These are phyloP conservation scores for Annulohypoxylon truncatum DNA, from an alignment of 2,329 filamentous ascomycete species.

Conservation along the genomic window DNA sequence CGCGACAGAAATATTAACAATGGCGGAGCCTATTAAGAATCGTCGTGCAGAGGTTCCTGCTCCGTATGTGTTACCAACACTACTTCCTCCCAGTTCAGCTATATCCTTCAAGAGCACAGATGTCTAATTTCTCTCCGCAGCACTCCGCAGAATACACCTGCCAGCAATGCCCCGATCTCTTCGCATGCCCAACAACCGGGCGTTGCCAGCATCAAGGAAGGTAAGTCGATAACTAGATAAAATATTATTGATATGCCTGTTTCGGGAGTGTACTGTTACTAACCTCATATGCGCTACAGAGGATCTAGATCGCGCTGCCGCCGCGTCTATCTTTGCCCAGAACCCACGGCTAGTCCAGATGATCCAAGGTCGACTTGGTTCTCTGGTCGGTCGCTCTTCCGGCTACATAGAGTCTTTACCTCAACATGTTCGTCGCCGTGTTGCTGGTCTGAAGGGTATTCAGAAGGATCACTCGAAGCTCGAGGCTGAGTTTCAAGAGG, in stretches of 20 bases:
- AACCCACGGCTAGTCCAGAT: conserved; percentile 95
- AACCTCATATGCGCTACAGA: conserved; percentile 66
- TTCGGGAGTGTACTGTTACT: conserved; percentile 38
- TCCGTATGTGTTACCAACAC: conserved; percentile 62
- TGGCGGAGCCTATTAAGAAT: conserved; percentile 74
- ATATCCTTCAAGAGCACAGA: conserved; percentile 39
- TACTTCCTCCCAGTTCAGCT: conserved; percentile 9
- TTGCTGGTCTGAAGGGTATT: conserved; percentile 95
- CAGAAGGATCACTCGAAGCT: conserved; percentile 99
- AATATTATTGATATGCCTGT: neutral
- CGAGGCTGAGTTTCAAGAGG: conserved; percentile 98
- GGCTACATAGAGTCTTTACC: conserved; percentile 98
- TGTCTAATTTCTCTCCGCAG: conserved; percentile 65
- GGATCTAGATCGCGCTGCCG: conserved; percentile 86
- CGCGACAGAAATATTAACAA: conserved; percentile 52
- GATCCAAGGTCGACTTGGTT: conserved; percentile 96
- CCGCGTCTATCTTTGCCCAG: conserved; percentile 92
- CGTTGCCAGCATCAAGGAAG: conserved; percentile 96
- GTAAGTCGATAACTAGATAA: conserved; percentile 64
- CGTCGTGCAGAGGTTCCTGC: conserved; percentile 69
- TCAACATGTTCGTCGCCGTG: conserved; percentile 87
- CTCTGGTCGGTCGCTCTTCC: conserved; percentile 92
- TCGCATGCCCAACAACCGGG: conserved; percentile 96
- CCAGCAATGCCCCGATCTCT: conserved; percentile 94
- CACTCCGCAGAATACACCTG: conserved; percentile 98